These are phyloP conservation scores for Hymenoscyphus albidus DNA, from an alignment of 2,329 filamentous ascomycete species.

Conservation along the genomic window DNA sequence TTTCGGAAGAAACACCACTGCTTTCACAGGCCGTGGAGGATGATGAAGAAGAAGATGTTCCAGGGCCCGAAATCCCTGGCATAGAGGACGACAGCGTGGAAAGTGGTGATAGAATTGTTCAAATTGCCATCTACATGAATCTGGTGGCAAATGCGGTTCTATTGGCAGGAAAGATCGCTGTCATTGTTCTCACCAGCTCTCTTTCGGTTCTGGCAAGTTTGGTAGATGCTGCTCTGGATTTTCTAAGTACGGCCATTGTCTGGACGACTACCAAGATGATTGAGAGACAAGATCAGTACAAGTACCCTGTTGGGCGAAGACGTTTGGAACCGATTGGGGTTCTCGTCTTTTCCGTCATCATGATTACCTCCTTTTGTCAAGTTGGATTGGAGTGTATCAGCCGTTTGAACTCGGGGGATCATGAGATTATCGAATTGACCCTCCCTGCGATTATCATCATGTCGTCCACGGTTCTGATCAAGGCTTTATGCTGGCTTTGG, in stretches of 20 bases:
- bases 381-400: constrained; percentile 57
- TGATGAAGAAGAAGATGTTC: constrained; percentile 42
- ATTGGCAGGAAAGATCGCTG: constrained; percentile 51
- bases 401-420: constrained; percentile 49
- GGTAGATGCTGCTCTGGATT: constrained; percentile 57
- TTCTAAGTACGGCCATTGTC: constrained; percentile 58
- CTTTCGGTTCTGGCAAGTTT: constrained; percentile 59
- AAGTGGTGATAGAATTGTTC: constrained; percentile 70
- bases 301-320: constrained; percentile 53
- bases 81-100: constrained; percentile 71
- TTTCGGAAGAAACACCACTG: constrained; percentile 61
- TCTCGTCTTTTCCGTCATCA: constrained; percentile 59
- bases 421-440: constrained; percentile 47
- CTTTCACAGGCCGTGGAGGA: constrained; percentile 43
- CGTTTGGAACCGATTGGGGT: constrained; percentile 60
- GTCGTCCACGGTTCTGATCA: constrained; percentile 53
- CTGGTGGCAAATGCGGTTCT: constrained; percentile 57
- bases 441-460: constrained; percentile 54
- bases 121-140: constrained; percentile 77
- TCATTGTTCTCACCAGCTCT: constrained; percentile 52
- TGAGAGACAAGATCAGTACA: constrained; percentile 39
- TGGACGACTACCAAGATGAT: constrained; percentile 58
- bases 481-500: constrained; percentile 57
- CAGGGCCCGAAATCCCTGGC: constrained; percentile 60
- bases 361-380: constrained; percentile 60